Evolutionary conservation across 768 basidiomycete genomes (phyloP).

Genomic region (Pleurotus eryngii): DNA sequence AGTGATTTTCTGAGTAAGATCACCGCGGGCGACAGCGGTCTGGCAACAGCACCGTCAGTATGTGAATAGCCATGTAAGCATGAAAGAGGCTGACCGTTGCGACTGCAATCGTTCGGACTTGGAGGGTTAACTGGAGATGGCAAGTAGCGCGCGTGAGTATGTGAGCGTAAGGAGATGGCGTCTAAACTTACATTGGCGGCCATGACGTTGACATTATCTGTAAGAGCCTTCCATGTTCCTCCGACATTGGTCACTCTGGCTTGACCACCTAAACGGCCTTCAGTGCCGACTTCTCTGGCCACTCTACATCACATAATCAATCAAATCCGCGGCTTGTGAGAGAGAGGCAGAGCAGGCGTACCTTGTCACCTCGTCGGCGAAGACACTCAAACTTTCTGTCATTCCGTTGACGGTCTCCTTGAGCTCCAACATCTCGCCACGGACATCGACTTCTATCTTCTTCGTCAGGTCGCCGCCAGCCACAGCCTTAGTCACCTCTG

Average conservation of each 20-base stretch:
- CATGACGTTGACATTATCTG: slow-evolving; percentile 95
- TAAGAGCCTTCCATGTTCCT: slow-evolving; percentile 95
- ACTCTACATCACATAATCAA: slow-evolving; percentile 44
- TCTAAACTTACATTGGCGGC: slow-evolving; percentile 69
- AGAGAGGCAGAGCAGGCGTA: not conserved
- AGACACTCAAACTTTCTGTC: slow-evolving; percentile 82
- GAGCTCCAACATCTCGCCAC: slow-evolving; percentile 86
- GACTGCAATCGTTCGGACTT: slow-evolving; percentile 90
- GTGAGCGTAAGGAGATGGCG: not conserved
- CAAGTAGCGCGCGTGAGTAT: not conserved
- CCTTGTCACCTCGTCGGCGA: slow-evolving; percentile 69
- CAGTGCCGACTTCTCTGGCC: slow-evolving; percentile 94
- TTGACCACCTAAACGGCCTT: slow-evolving; percentile 91
- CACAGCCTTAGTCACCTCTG: slow-evolving; percentile 94
- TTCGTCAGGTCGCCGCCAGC: slow-evolving; percentile 89
- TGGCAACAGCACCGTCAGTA: not conserved
- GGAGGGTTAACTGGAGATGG: slow-evolving; percentile 67
- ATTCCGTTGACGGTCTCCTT: slow-evolving; percentile 94
- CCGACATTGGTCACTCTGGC: slow-evolving; percentile 91
- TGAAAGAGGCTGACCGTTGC: slow-evolving; percentile 64
- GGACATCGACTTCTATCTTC: slow-evolving; percentile 87
- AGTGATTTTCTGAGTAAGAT: slow-evolving; percentile 88
- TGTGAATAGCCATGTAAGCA: not conserved
- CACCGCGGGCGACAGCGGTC: slow-evolving; percentile 90
- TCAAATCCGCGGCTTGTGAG: not conserved